Percentiles rank a stretch among this genome's conserved stretches.
These are phyloP conservation scores for Aspergillus novoparasiticus DNA, from an alignment of 2,329 filamentous ascomycete genomes.

Conservation along the genomic window DNA sequence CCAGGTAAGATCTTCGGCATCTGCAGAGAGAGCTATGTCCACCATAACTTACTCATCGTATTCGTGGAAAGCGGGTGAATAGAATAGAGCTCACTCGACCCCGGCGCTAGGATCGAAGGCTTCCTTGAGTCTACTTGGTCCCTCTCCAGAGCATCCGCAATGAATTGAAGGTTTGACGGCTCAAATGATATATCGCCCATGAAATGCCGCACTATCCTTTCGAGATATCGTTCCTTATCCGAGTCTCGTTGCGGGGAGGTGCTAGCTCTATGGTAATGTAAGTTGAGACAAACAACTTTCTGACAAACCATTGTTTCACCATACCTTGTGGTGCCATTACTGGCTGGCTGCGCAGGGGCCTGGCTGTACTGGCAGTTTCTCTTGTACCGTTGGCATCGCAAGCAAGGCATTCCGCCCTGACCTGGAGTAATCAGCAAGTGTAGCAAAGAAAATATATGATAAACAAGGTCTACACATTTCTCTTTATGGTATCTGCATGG, in stretches of 20 bases:
- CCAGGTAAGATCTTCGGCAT: not conserved
- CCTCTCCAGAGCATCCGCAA: not conserved
- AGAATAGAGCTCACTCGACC: not conserved
- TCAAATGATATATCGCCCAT: not conserved
- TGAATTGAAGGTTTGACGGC: not conserved
- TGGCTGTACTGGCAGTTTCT: conserved; percentile 49
- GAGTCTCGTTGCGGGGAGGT: not conserved
- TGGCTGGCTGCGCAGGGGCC: conserved; percentile 11
- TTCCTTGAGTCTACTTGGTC: not conserved
- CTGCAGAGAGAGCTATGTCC: not conserved
- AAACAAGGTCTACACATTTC: conserved; percentile 35
- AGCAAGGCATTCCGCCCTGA: conserved; percentile 53
- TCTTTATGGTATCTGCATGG: conserved; percentile 54
- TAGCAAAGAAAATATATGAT: not conserved
- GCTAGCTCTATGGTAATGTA: not conserved
- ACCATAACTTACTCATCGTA: conserved; percentile 25
- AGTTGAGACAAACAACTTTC: not conserved
- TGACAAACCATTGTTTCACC: not conserved
- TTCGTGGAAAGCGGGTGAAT: conserved; percentile 13
- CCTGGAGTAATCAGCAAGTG: conserved; percentile 20
- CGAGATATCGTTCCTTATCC: not conserved
- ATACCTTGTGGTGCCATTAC: not conserved
- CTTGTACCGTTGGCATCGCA: conserved; percentile 50
- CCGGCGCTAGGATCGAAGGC: not conserved
- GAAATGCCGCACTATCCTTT: not conserved